Conservation (phyloP, 495 filamentous ascomycete genomes). For the Melanomma pulvis-pyrius region DNA sequence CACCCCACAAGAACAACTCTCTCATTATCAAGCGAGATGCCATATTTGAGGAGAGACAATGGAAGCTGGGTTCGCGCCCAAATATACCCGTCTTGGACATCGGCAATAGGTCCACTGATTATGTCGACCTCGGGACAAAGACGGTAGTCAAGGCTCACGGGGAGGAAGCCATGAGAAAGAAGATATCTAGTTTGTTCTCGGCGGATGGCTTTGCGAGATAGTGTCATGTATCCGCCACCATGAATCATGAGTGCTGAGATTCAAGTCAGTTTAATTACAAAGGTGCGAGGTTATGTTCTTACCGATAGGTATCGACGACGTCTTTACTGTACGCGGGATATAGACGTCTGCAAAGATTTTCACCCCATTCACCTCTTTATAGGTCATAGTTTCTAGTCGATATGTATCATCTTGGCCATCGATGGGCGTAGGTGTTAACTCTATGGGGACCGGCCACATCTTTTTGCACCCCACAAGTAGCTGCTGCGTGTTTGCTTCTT, state of each 20-base stretch:
- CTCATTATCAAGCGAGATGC: neutral
- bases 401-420: too few species aligned
- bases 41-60: neutral
- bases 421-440: too few species aligned
- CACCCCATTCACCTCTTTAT: too few species aligned
- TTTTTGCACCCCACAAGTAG: neutral
- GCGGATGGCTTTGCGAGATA: neutral
- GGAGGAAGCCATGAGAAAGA: conserved; percentile 50
- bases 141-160: conserved; percentile 58
- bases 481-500: neutral
- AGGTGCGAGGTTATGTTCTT: too few species aligned
- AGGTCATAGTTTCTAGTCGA: too few species aligned
- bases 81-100: neutral
- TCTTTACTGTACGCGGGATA: too few species aligned
- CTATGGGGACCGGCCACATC: too few species aligned
- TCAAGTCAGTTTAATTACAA: too few species aligned
- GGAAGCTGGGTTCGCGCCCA: neutral
- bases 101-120: conserved; percentile 43
- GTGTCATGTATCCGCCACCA: neutral
- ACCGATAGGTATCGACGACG: too few species aligned
- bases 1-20: neutral
- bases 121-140: conserved; percentile 57
- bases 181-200: conserved; percentile 32
- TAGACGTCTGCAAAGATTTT: too few species aligned
- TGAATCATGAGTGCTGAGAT: neutral